Base-by-base conservation (phyloP, 1,284 basidiomycete genomes). In the Malassezia caprae region DNA sequence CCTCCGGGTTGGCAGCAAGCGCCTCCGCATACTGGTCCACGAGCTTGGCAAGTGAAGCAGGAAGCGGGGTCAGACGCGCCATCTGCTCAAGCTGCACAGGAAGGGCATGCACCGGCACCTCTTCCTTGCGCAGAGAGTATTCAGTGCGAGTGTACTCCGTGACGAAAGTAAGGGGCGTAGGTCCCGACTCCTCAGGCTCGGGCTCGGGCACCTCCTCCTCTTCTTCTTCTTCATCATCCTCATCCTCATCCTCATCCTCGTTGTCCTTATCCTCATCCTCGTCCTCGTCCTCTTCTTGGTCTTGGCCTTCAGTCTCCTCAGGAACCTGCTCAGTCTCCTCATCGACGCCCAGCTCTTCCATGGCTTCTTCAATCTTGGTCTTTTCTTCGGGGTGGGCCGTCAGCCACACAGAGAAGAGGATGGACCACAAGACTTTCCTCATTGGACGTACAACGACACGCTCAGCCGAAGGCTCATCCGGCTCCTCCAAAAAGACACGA, bases 81-180 rank as follows among this genome's bases (percentile, higher is more conserved):
- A 44, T 35, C n/a, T 12, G 23, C 13, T 45, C 30, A 10, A 57
- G 44, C 23, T 47, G 35, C 19, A 52, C 43, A 8, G 31, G 30
- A 13, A 47, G 21, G 3, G 44, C 30, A n/a, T n/a, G 45, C 41
- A 57, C 50, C 1, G 39, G 42, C 28, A 57, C 45, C 13, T 57
- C 55, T 4, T 57, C 55, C 19, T 43, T 51, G 32, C 55, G 48
- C 31, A 57, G 37, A 17, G 55, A 44, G 39, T 57, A 57, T 24
- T 57, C 55, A 8, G 55, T 57, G n/a, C 55, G 49, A 8, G 55
- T 57, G 46, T 57, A 57, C 28, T 57, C 55, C 7, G 55, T 52
- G 37, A 57, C 48, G 19, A 34, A 48, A 15, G 55, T 45, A 8
- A 52, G 46, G 2, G 49, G 21, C n/a, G 41, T 44, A 23, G 49